Percentiles rank a stretch among this genome's conserved stretches.
These are phyloP conservation scores for Paraglomus occultum DNA, from an alignment of 192 early-diverging fungal genomes.

Conservation along the genomic window DNA sequence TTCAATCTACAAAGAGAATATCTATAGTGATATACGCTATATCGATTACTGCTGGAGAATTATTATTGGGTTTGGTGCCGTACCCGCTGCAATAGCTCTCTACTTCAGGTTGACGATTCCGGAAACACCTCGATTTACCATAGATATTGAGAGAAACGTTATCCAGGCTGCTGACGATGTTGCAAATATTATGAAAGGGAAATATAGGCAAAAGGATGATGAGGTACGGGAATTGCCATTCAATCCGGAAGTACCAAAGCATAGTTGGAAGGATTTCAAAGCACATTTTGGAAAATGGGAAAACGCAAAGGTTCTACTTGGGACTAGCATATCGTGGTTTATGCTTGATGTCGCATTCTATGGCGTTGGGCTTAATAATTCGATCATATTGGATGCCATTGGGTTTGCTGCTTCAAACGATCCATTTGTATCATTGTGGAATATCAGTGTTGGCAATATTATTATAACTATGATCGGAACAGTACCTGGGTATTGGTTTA, in stretches of 20 bases:
- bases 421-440: constrained; percentile 51
- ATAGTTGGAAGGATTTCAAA: constrained; percentile 49
- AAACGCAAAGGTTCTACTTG: constrained; percentile 78
- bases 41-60: constrained; percentile 91
- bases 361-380: constrained; percentile 79
- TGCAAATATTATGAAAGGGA: constrained; percentile 42
- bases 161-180: constrained; percentile 48
- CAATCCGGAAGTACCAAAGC: constrained; percentile 37
- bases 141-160: constrained; percentile 58
- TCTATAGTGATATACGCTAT: constrained; percentile 58
- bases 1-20: constrained; percentile 61
- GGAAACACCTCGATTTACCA: constrained; percentile 76
- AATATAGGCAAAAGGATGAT: constrained; percentile 41
- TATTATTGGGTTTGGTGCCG: constrained; percentile 71
- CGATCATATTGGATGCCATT: constrained; percentile 69
- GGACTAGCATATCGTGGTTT: constrained; percentile 76
- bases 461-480: constrained; percentile 82
- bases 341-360: constrained; percentile 78
- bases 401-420: constrained; percentile 54
- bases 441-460: constrained; percentile 80
- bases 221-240: neutral
- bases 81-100: constrained; percentile 77
- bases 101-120: constrained; percentile 84
- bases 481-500: constrained; percentile 94
- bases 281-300: constrained; percentile 75